phyloP scores from a whole-genome alignment of 208 protist genomes.

The Trypanosoma cruzi region DNA sequence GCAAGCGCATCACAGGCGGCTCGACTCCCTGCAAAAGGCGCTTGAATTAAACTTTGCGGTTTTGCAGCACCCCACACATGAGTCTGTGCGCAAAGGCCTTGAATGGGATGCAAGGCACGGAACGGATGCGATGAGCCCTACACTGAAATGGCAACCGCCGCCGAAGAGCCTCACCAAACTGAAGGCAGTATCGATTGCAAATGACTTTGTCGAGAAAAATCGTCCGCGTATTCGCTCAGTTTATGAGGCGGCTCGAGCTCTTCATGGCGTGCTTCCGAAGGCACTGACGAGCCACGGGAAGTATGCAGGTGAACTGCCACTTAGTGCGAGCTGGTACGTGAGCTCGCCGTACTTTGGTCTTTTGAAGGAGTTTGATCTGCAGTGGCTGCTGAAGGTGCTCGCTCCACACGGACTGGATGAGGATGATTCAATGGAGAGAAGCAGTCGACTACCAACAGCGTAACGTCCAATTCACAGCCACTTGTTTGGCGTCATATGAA shows the following conservation, averaged over 20 bases:
- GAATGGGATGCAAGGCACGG: slow-evolving; percentile 17
- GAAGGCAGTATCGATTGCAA: slow-evolving; percentile 70
- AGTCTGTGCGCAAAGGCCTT: slow-evolving; percentile 35
- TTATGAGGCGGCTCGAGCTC: slow-evolving; percentile 68
- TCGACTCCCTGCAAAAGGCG: slow-evolving; percentile 37
- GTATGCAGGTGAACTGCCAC: slow-evolving; percentile 76
- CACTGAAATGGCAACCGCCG: slow-evolving; percentile 50
- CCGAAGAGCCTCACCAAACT: slow-evolving; percentile 37
- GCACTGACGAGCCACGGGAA: slow-evolving; percentile 70
- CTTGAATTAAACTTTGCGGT: slow-evolving; percentile 60
- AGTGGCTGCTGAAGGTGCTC: slow-evolving; percentile 79
- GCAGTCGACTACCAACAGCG: not conserved
- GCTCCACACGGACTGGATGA: slow-evolving; percentile 32
- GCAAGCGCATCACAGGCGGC: slow-evolving; percentile 33
- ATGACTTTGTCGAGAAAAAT: slow-evolving; percentile 90
- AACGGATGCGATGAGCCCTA: not conserved
- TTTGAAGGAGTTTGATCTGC: slow-evolving; percentile 75
- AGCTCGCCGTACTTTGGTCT: slow-evolving; percentile 82
- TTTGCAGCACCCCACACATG: slow-evolving; percentile 55
- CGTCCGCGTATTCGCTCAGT: slow-evolving; percentile 50
- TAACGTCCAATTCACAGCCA: not conserved
- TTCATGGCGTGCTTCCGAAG: slow-evolving; percentile 79
- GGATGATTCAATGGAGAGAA: not conserved
- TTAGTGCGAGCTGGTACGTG: slow-evolving; percentile 85
- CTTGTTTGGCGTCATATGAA: not conserved